Evolutionary conservation across 1,284 basidiomycete genomes (phyloP).

Genomic region (Jaminaea rosea): DNA sequence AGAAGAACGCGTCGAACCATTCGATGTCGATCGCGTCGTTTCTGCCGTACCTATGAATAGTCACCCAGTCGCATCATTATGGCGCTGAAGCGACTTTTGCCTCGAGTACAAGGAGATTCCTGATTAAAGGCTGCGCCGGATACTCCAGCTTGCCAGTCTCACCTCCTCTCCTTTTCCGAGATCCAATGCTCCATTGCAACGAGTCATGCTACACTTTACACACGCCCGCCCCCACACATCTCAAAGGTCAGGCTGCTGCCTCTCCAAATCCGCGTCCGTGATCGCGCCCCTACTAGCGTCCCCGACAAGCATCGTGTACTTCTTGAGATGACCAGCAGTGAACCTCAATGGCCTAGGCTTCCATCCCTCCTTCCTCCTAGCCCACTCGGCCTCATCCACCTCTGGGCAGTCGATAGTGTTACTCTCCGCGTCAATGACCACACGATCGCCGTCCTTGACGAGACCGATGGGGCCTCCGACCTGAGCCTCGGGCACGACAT

Average conservation of each 20-base stretch:
- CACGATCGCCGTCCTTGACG: slow-evolving; percentile 17
- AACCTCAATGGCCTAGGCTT: slow-evolving; percentile 75
- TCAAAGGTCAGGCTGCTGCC: slow-evolving; percentile 61
- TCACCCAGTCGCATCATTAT: no score
- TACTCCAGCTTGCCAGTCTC: no score
- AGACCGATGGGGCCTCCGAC: slow-evolving; percentile 21
- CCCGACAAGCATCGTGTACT: slow-evolving; percentile 41
- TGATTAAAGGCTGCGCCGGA: no score
- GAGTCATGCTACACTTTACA: no score
- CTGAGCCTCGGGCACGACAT: slow-evolving; percentile 21
- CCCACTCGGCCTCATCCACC: slow-evolving; percentile 64
- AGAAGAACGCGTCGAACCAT: no score
- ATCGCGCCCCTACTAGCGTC: slow-evolving; percentile 83
- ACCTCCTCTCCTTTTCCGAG: no score
- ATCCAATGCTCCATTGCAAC: no score
- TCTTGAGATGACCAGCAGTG: slow-evolving; percentile 55
- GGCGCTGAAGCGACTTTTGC: no score
- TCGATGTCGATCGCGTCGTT: no score
- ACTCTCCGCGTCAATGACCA: slow-evolving; percentile 55
- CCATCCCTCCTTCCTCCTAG: slow-evolving; percentile 61
- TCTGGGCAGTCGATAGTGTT: slow-evolving; percentile 66
- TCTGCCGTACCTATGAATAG: no score
- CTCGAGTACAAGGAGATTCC: no score
- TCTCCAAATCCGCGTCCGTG: slow-evolving; percentile 59
- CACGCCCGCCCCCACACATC: neutral